Evolutionary conservation across 2,329 filamentous ascomycete species (phyloP).

Genomic region (Penicillium sp.): DNA sequence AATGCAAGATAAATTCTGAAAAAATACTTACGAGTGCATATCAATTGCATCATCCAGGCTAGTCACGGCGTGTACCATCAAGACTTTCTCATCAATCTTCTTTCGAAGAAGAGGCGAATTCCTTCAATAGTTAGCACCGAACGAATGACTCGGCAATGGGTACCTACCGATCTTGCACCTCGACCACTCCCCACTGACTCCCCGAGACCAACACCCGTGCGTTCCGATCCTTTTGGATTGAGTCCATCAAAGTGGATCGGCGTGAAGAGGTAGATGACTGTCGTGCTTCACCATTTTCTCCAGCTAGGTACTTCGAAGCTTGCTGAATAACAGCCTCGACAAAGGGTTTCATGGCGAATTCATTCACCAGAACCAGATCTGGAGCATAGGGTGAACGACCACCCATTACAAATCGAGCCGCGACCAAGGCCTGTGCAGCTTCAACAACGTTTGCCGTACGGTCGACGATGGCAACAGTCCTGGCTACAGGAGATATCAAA

Average conservation of each 20-base stretch:
- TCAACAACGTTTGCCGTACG: conserved; percentile 54
- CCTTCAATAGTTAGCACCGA: conserved; percentile 2
- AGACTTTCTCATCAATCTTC: conserved; percentile 45
- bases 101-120: conserved; percentile 29
- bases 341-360: conserved; percentile 58
- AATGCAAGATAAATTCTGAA: not conserved
- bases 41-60: conserved; percentile 58
- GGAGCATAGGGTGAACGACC: conserved; percentile 61
- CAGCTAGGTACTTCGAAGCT: conserved; percentile 23
- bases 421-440: conserved; percentile 55
- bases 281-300: conserved; percentile 22
- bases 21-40: conserved; percentile 32
- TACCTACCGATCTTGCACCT: conserved; percentile 28
- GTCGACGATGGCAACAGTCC: conserved; percentile 59
- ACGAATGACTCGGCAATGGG: not conserved
- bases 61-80: conserved; percentile 48
- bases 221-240: conserved; percentile 27
- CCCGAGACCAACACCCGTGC: conserved; percentile 28
- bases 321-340: conserved; percentile 49
- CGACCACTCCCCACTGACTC: conserved; percentile 28
- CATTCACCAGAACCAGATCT: conserved; percentile 63
- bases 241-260: conserved; percentile 19
- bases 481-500: conserved; percentile 27
- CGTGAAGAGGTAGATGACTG: conserved; percentile 12
- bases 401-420: conserved; percentile 55